Conservation (phyloP, 805 yeast species). For the Candida tallmaniae region DNA sequence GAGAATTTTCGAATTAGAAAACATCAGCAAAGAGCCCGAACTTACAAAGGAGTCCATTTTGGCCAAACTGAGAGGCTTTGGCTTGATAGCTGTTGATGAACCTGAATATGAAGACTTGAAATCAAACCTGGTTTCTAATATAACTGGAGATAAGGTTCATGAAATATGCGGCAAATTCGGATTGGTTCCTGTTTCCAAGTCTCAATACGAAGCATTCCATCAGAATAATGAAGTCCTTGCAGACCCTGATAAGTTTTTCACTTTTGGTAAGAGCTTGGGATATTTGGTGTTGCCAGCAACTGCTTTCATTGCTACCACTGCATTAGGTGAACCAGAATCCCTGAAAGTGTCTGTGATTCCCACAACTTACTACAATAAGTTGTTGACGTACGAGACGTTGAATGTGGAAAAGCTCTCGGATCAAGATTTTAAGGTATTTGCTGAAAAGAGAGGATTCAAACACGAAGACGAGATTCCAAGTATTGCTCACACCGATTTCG, state of each 20-base stretch:
- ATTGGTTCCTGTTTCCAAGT: constrained; percentile 16
- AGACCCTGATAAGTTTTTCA: constrained; percentile 23
- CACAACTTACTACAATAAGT: constrained; percentile 55
- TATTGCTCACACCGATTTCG: constrained; percentile 6
- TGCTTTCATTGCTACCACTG: constrained; percentile 62
- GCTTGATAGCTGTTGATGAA: constrained; percentile 25
- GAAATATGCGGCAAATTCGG: constrained; percentile 39
- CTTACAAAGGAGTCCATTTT: constrained; percentile 20
- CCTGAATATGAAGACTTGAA: constrained; percentile 27
- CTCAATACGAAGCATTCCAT: constrained; percentile 8
- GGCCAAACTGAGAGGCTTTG: constrained; percentile 25
- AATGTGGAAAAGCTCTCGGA: constrained; percentile 43
- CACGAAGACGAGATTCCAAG: constrained; percentile 20
- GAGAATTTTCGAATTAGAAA: constrained; percentile 16
- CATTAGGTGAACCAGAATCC: constrained; percentile 50
- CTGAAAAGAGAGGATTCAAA: constrained; percentile 46
- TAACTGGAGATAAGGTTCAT: constrained; percentile 11
- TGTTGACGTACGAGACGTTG: constrained; percentile 42
- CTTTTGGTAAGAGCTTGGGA: constrained; percentile 43
- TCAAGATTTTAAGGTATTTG: constrained; percentile 42
- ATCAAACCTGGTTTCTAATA: constrained; percentile 9
- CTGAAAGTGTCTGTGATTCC: constrained; percentile 61
- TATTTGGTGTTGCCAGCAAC: constrained; percentile 52
- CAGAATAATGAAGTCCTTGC: constrained; percentile 12
- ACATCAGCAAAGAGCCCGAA: constrained; percentile 3